Conservation (phyloP, 83 land plant species). For the Larix sibirica region DNA sequence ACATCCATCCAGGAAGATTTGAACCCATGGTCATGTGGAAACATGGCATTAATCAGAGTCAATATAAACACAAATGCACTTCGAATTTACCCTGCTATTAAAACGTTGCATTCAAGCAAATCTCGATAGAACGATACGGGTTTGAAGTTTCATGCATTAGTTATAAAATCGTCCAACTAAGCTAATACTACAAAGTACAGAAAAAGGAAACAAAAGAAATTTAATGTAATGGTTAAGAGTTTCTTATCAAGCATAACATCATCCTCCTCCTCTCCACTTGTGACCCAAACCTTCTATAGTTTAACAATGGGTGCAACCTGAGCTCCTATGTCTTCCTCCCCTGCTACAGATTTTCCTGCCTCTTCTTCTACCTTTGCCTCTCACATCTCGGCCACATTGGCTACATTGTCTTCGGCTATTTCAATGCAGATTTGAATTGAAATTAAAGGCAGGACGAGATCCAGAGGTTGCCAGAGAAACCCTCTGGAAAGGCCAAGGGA, state of each 20-base stretch:
- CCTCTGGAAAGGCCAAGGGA: too few species aligned
- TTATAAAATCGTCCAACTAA: background rate
- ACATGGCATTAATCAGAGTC: background rate
- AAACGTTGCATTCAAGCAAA: background rate
- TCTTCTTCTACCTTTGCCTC: slow-evolving; percentile 12
- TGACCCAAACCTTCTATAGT: too few species aligned
- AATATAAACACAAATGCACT: background rate
- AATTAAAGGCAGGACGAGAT: too few species aligned
- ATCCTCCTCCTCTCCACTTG: too few species aligned
- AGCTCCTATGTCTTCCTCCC: slow-evolving; percentile 74
- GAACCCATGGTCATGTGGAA: background rate
- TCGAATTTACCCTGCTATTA: background rate
- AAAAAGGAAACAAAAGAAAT: background rate
- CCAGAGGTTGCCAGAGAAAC: too few species aligned
- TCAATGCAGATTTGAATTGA: too few species aligned
- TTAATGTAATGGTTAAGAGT: background rate
- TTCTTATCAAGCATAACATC: background rate
- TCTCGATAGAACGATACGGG: too few species aligned
- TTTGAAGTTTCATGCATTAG: too few species aligned
- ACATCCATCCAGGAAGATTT: background rate
- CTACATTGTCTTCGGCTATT: too few species aligned
- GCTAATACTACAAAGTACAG: background rate
- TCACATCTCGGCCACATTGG: too few species aligned
- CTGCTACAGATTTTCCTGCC: slow-evolving; percentile 31
- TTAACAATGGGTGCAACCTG: too few species aligned